Evolutionary conservation across 78 protist species (phyloP).

Genomic region (Planoprotostelium fungivorum): DNA sequence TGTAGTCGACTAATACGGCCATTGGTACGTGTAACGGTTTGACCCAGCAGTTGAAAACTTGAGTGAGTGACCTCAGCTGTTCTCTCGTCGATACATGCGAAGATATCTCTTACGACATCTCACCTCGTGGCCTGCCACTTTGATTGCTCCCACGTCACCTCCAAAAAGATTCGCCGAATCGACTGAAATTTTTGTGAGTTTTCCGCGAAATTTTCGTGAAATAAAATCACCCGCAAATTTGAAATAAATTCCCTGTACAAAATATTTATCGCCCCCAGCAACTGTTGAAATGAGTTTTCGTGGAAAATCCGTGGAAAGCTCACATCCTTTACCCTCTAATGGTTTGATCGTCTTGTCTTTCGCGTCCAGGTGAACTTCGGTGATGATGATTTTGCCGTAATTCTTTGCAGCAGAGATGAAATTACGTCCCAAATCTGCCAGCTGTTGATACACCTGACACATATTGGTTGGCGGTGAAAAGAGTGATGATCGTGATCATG

Average conservation of each 20-base stretch:
- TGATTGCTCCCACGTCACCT: slow-evolving; percentile 35
- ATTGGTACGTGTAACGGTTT: slow-evolving; percentile 53
- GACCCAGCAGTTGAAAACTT: slow-evolving; percentile 36
- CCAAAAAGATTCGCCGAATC: slow-evolving; percentile 49
- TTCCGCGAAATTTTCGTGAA: no score
- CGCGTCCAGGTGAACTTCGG: background rate
- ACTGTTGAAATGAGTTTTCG: background rate
- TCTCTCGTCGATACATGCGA: background rate
- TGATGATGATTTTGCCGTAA: background rate
- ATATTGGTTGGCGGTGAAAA: background rate
- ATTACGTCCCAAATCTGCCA: background rate
- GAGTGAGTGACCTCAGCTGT: slow-evolving; percentile 8
- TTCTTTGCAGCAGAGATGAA: background rate
- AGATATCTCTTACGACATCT: slow-evolving; percentile 7
- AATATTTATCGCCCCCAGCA: slow-evolving; percentile 36
- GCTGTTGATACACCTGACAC: background rate
- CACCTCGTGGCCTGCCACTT: slow-evolving; percentile 55
- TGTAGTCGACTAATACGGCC: slow-evolving; percentile 64
- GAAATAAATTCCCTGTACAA: slow-evolving; percentile 50
- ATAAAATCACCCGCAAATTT: slow-evolving; percentile 31
- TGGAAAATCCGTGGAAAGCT: background rate
- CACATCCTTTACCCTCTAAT: background rate
- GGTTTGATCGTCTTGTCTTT: background rate
- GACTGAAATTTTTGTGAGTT: background rate
- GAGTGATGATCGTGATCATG: background rate